These are phyloP conservation scores for Komagataella kurtzmanii DNA, from an alignment of 805 yeast species.

Conservation along the genomic window DNA sequence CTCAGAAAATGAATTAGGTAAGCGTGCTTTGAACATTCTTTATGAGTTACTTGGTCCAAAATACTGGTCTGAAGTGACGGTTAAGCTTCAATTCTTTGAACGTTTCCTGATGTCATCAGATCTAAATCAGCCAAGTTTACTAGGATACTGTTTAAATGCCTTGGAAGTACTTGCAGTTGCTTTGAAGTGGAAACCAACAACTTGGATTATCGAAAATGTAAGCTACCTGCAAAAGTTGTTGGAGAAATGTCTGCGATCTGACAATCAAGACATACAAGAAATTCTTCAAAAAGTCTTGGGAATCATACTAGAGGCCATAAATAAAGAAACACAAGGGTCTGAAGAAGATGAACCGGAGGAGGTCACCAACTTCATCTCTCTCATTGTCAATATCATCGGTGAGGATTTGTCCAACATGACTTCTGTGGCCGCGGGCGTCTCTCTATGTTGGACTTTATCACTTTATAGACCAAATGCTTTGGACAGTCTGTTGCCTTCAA, in stretches of 20 bases:
- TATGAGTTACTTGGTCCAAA: slow-evolving; percentile 58
- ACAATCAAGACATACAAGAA: slow-evolving; percentile 79
- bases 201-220: slow-evolving; percentile 70
- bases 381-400: slow-evolving; percentile 54
- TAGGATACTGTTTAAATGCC: slow-evolving; percentile 81
- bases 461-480: slow-evolving; percentile 59
- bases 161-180: slow-evolving; percentile 79
- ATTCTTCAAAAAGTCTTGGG: slow-evolving; percentile 64
- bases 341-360: slow-evolving; percentile 49
- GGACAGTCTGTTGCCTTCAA: slow-evolving; percentile 60
- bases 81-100: slow-evolving; percentile 78
- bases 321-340: slow-evolving; percentile 23
- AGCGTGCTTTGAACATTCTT: slow-evolving; percentile 66
- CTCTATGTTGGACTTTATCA: slow-evolving; percentile 69
- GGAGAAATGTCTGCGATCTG: slow-evolving; percentile 71
- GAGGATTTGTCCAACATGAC: slow-evolving; percentile 64
- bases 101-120: slow-evolving; percentile 74
- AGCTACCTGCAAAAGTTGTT: slow-evolving; percentile 57
- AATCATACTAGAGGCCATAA: slow-evolving; percentile 56
- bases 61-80: slow-evolving; percentile 83
- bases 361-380: slow-evolving; percentile 43
- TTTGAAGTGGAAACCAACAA: slow-evolving; percentile 58
- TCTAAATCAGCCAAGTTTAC: slow-evolving; percentile 47
- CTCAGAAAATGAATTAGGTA: slow-evolving; percentile 71
- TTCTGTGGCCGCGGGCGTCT: slow-evolving; percentile 80